Base-by-base conservation (phyloP, 2,329 filamentous ascomycete genomes). In the Cytospora piceae region DNA sequence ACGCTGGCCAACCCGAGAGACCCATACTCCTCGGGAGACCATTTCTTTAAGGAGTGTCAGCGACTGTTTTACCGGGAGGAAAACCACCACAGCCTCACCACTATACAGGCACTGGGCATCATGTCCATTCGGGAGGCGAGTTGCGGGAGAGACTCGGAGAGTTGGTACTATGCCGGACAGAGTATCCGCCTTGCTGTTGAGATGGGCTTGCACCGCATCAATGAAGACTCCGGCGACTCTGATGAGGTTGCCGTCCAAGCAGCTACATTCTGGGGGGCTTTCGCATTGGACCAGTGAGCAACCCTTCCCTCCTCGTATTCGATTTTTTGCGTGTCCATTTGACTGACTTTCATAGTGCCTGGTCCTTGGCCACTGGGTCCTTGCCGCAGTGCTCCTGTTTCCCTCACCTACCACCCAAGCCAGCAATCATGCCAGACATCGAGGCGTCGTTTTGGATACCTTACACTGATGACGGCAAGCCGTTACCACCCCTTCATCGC, bases 61-160 rank as follows among this genome's bases (percentile, higher is more conserved):
- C 80, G 87, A 12, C 78, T 92, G 0, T 81, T 91, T 34, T 79
- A 84, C 64, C 78, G 84, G 63, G 83, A 87, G 68, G 74, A 78
- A 2, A 79, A 90, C 66, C 85, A 86, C 61, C 85, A 90, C 68
- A 84, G 76, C 8, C 77, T 93, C 34, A 91, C 90, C 2, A 92
- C 88, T 5, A 88, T 91, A 54, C 90, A 93, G 77, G 90, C 90
- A 1, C 78, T 93, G 22, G 89, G 89, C 7, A 85, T 93, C 71
- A 91, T 94, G 89, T 89, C 88, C 7, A 87, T 92, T 69, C 81
- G 90, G 52, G 90, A 93, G 77, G 89, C 88, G 3, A 92, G 89
- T 72, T 88, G 87, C 69, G 90, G 90, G 0, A 82, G 90, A 39
- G 88, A 92, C 71, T 91, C 88, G 34, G 87, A 89, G 69, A 90